Percentiles rank a stretch among this genome's conserved stretches.
Evolutionary conservation across 495 filamentous ascomycete genomes (phyloP).

Genomic region (Neohortaea acidophila): DNA sequence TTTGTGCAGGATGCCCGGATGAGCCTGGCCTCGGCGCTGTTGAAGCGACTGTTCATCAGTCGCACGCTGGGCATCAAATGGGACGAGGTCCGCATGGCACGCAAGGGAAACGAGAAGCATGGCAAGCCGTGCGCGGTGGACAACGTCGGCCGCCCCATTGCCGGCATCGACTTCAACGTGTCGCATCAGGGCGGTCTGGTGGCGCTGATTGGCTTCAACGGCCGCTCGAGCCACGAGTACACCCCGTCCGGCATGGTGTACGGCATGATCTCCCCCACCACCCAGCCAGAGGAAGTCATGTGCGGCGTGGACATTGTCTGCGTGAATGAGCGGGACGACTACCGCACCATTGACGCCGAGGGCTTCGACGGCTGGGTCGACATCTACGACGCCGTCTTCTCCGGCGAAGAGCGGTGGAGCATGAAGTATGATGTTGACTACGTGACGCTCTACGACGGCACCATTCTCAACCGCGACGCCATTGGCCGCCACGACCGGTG

Average conservation of each 20-base stretch:
- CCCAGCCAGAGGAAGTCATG: conserved; percentile 10
- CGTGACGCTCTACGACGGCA: conserved; percentile 24
- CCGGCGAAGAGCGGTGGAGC: conserved; percentile 36
- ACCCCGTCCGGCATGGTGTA: conserved; percentile 12
- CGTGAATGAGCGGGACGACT: conserved; percentile 52
- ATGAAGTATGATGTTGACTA: conserved; percentile 38
- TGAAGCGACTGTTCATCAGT: conserved; percentile 64
- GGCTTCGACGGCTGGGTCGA: conserved; percentile 56
- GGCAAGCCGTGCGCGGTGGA: conserved; percentile 46
- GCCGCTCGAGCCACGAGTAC: conserved; percentile 21
- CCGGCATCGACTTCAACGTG: conserved; percentile 65
- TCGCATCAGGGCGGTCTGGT: conserved; percentile 76
- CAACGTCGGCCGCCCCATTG: conserved; percentile 7
- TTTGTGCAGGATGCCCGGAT: conserved; percentile 51
- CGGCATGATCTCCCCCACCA: conserved; percentile 7
- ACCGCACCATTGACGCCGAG: conserved; percentile 29
- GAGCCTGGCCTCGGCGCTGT: conserved; percentile 55
- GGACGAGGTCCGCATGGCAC: conserved; percentile 43
- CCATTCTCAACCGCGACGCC: conserved; percentile 18
- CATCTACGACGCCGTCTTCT: conserved; percentile 69
- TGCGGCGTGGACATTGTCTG: conserved; percentile 63
- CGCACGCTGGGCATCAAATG: conserved; percentile 50
- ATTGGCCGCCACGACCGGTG: conserved; percentile 24
- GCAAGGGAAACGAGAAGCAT: conserved; percentile 38
- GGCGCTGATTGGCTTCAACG: conserved; percentile 36